Base-by-base conservation (phyloP, 2,329 filamentous ascomycete genomes). In the Nakataea oryzae region DNA sequence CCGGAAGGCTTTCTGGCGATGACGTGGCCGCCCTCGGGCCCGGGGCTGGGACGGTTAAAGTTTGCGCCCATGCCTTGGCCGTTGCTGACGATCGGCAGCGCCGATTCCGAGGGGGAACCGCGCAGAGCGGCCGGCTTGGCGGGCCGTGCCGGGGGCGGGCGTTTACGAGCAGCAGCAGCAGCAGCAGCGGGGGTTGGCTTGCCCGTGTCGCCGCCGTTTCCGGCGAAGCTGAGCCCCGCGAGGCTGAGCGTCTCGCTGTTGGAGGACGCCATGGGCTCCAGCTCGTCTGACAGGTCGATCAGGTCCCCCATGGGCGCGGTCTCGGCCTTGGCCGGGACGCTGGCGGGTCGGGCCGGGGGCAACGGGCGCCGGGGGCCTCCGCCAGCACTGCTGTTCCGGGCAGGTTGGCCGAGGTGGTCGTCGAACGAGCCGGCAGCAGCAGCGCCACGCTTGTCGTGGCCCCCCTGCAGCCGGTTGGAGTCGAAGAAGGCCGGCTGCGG, bases 401-500 rank as follows among this genome's bases (percentile, higher is more conserved):
- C 34, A 29, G 32, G 28, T 26, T 50, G 13, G 17, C 54, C 17
- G 54, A 56, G 24, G 54, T 29, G 24, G 11, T 26, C 54, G 24
- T 29, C 54, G 17, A 56, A 56, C 24, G 54, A 27, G 4, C 41
- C 21, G 21, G 17, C 41, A 12, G 5, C 41, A 2, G 41, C 41
- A 12, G 17, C 41, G 17, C 41, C 14, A 17, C 14, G 34, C 14
- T 41, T 13, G 9, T 17, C 7, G 34, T 41, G n/a, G n/a, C n/a
- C n/a, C n/a, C n/a, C n/a, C 21, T 41, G 34, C 26, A 17, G 62
- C 62, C 12, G 70, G 61, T 13, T 74, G 1, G 85, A 81, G 66
- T 96, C 90, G 70, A 97, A 97, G 72, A 95, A 97, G 0, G 84
- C 85, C 14, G 84, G 79, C 54, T 78, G 30, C 30, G 30, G 29